Conservation (phyloP, 805 yeast genomes). For the Nakazawaea ambrosiae region DNA sequence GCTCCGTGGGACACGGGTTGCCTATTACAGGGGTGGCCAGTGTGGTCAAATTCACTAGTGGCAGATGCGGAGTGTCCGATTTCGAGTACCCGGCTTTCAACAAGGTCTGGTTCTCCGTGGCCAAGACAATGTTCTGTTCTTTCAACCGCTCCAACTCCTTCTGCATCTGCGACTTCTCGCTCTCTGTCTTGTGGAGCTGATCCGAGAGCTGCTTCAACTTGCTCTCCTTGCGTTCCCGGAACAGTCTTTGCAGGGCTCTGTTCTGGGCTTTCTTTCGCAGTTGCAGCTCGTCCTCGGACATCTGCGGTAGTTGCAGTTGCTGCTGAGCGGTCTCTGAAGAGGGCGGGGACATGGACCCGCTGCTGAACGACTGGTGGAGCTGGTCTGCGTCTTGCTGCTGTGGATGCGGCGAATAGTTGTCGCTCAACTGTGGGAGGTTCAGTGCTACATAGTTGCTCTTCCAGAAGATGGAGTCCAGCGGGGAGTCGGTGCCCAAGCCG, state of each 20-base stretch:
- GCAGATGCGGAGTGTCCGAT: background rate
- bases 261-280: conserved; percentile 69
- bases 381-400: background rate
- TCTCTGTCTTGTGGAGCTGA: conserved; percentile 52
- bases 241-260: conserved; percentile 84
- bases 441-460: conserved; percentile 5
- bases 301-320: background rate
- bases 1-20: background rate
- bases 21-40: no score
- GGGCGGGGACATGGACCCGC: background rate
- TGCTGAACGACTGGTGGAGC: background rate
- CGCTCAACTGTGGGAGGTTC: background rate
- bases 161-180: conserved; percentile 37
- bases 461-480: conserved; percentile 11
- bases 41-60: no score
- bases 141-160: conserved; percentile 45
- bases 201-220: conserved; percentile 60
- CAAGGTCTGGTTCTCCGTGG: conserved; percentile 56
- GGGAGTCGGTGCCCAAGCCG: background rate
- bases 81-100: conserved; percentile 23
- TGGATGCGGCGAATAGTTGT: background rate
- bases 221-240: conserved; percentile 73
- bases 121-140: conserved; percentile 47
- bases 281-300: conserved; percentile 32
- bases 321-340: background rate